Percentiles rank a stretch among this genome's conserved stretches.
phyloP scores from a whole-genome alignment of 768 basidiomycete genomes.

The Amanita rubescens region DNA sequence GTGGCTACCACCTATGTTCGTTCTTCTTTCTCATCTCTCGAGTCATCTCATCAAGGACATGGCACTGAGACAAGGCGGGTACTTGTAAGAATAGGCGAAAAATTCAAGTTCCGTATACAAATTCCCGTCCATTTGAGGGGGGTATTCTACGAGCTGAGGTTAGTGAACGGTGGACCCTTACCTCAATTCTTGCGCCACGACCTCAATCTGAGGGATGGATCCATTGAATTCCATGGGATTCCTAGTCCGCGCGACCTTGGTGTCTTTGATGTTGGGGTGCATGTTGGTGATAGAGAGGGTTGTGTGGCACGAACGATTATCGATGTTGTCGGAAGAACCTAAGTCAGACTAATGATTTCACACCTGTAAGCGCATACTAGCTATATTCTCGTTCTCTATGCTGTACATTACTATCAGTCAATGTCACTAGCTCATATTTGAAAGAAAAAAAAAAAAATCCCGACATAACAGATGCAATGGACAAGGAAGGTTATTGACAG shows the following conservation, averaged over 20 bases:
- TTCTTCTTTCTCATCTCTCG: constrained; percentile 60
- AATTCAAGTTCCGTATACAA: constrained; percentile 50
- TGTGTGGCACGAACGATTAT: constrained; percentile 50
- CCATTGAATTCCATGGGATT: constrained; percentile 50
- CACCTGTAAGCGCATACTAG: constrained; percentile 3
- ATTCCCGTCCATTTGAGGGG: constrained; percentile 21
- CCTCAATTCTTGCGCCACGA: constrained; percentile 53
- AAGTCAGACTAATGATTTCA: background rate
- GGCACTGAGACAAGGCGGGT: constrained; percentile 28
- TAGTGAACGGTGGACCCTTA: constrained; percentile 44
- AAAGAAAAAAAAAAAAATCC: too few species aligned
- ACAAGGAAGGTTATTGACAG: background rate
- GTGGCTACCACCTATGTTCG: constrained; percentile 29
- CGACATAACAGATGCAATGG: background rate
- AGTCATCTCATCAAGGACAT: constrained; percentile 46
- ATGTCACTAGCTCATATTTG: background rate
- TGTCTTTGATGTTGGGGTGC: constrained; percentile 48
- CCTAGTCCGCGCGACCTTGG: constrained; percentile 46
- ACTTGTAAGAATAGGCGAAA: constrained; percentile 48
- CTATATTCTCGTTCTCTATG: constrained; percentile 1
- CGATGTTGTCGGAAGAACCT: constrained; percentile 39
- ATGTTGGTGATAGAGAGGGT: constrained; percentile 37
- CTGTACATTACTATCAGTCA: constrained; percentile 8
- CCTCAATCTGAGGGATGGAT: constrained; percentile 36
- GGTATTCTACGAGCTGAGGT: constrained; percentile 38